These are phyloP conservation scores for Phaffomyces antillensis DNA, from an alignment of 805 yeast genomes.

Conservation along the genomic window DNA sequence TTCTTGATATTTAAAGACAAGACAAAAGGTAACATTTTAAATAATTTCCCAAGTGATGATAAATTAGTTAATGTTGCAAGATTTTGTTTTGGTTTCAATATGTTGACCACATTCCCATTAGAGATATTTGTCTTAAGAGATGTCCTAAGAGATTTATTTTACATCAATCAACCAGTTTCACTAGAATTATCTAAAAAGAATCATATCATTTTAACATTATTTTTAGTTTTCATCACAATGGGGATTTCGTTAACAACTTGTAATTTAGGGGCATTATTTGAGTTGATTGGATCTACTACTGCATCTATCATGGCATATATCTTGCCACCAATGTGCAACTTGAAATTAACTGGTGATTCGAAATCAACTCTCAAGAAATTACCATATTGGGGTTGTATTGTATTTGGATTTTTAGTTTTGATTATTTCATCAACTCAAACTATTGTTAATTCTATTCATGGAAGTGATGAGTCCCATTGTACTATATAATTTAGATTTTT, in stretches of 20 bases:
- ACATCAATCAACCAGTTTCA: slow-evolving; percentile 31
- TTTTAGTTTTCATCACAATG: slow-evolving; percentile 64
- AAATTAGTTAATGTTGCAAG: slow-evolving; percentile 77
- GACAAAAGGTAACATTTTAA: slow-evolving; percentile 82
- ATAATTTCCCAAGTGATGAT: slow-evolving; percentile 77
- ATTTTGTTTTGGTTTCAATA: slow-evolving; percentile 83
- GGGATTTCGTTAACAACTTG: slow-evolving; percentile 72
- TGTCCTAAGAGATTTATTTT: slow-evolving; percentile 60
- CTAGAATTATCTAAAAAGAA: slow-evolving; percentile 37
- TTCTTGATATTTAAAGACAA: slow-evolving; percentile 64
- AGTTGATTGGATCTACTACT: slow-evolving; percentile 86
- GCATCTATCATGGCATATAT: slow-evolving; percentile 92
- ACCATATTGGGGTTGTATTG: slow-evolving; percentile 53
- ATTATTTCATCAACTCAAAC: slow-evolving; percentile 75
- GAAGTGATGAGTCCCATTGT: slow-evolving; percentile 16
- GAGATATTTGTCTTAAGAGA: slow-evolving; percentile 89
- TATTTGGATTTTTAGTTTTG: slow-evolving; percentile 75
- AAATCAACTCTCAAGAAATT: slow-evolving; percentile 38
- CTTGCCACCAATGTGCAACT: slow-evolving; percentile 77
- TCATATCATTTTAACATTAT: slow-evolving; percentile 60
- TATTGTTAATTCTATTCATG: slow-evolving; percentile 30
- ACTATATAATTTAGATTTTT: slow-evolving; percentile 2
- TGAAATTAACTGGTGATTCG: slow-evolving; percentile 49
- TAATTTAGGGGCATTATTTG: slow-evolving; percentile 82
- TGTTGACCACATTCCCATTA: slow-evolving; percentile 87